Percentiles rank a stretch among this genome's conserved stretches.
Conservation (phyloP, 1,284 basidiomycete genomes). For the Trametes polyzona region DNA sequence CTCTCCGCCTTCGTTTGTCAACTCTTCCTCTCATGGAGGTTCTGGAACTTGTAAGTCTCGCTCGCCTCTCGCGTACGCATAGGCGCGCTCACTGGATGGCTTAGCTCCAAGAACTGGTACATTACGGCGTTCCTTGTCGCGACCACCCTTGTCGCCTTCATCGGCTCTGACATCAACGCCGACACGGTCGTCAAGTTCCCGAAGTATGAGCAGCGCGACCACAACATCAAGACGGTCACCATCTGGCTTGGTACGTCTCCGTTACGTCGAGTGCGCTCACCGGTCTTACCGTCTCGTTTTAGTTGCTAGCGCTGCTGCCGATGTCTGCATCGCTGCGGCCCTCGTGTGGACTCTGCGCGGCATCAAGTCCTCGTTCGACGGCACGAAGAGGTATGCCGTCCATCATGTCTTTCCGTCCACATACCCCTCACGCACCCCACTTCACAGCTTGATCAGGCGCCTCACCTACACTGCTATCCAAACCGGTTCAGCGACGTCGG, state of each 20-base stretch:
- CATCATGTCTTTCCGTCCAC: not conserved
- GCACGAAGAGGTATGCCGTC: not conserved
- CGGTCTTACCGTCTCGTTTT: not conserved
- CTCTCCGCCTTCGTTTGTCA: slow-evolving; percentile 4
- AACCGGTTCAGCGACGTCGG: not conserved
- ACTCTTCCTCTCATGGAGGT: slow-evolving; percentile 1
- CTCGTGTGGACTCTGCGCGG: not conserved
- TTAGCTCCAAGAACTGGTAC: not conserved
- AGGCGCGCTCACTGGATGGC: not conserved
- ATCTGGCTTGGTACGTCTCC: not conserved
- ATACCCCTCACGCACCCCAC: not conserved
- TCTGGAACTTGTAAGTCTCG: not conserved
- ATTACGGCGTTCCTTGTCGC: not conserved
- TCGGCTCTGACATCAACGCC: not conserved
- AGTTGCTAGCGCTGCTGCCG: not conserved
- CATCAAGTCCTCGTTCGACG: not conserved
- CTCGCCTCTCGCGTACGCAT: too few relatives aligned
- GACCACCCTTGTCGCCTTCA: not conserved
- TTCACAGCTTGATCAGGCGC: not conserved
- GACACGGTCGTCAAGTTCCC: not conserved
- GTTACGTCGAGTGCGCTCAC: not conserved
- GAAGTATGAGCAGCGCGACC: slow-evolving; percentile 1
- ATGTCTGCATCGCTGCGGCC: not conserved
- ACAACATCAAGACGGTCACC: slow-evolving; percentile 4
- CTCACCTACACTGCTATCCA: not conserved